phyloP scores from a whole-genome alignment of 2,329 filamentous ascomycete species.

The Aspergillus floridensis region DNA sequence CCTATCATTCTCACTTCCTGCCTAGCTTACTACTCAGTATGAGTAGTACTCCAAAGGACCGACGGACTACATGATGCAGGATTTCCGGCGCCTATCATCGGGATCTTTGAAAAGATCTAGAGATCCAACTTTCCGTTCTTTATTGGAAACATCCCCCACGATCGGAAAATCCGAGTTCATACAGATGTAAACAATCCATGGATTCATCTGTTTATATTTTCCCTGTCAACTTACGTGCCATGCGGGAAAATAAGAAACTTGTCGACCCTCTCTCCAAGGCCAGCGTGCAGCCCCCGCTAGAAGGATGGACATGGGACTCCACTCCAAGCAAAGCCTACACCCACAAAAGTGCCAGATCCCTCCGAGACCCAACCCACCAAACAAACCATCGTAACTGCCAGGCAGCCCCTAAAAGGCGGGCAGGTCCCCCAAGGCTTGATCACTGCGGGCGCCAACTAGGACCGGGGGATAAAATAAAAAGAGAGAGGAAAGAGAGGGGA shows the following conservation, averaged over 20 bases:
- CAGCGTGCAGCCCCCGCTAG: constrained; percentile 4
- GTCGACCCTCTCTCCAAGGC: constrained; percentile 7
- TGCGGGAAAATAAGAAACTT: not conserved
- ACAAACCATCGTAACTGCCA: constrained; percentile 11
- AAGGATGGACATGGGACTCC: constrained; percentile 10
- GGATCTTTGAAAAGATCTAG: not conserved
- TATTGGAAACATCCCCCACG: not conserved
- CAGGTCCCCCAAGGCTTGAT: constrained; percentile 15
- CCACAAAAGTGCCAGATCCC: constrained; percentile 22
- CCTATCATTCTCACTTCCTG: not conserved
- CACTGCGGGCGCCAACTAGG: constrained; percentile 21
- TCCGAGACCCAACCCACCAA: constrained; percentile 12
- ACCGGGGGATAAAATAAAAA: constrained; percentile 5
- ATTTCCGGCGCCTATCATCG: not conserved
- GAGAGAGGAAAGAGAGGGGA: not conserved
- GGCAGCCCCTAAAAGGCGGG: not conserved
- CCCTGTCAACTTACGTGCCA: not conserved
- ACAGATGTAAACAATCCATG: not conserved
- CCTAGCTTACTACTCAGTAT: not conserved
- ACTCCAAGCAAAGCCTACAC: not conserved
- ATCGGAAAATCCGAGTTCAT: not conserved
- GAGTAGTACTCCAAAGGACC: not conserved
- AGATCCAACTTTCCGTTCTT: not conserved
- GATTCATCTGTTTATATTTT: not conserved
- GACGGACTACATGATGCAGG: not conserved